phyloP scores from a whole-genome alignment of 208 protist species.

The Acanthamoeba lugdunensis region DNA sequence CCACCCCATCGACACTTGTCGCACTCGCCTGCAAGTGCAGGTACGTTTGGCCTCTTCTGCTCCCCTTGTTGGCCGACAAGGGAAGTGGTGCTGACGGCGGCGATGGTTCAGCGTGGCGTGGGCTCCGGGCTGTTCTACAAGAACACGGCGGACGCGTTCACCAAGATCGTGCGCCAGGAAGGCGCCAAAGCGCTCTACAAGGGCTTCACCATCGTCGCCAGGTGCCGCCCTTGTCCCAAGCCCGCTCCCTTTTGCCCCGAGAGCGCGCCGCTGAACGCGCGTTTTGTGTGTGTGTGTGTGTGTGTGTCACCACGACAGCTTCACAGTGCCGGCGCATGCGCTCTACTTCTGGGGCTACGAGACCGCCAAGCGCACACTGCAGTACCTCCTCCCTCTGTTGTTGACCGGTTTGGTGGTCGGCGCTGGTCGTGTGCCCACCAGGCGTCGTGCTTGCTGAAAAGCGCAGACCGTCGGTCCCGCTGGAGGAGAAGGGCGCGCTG shows the following conservation, averaged over 20 bases:
- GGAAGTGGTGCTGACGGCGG: background rate
- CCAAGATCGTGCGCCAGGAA: constrained; percentile 59
- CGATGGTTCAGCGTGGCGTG: constrained; percentile 10
- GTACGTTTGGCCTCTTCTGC: constrained; percentile 19
- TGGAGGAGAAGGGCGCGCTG: constrained; percentile 72
- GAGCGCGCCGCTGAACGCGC: background rate
- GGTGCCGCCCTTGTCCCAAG: background rate
- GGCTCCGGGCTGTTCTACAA: constrained; percentile 36
- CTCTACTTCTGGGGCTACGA: constrained; percentile 86
- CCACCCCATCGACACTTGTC: constrained; percentile 84
- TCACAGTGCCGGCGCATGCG: constrained; percentile 85
- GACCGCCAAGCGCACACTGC: constrained; percentile 76
- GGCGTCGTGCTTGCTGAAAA: background rate
- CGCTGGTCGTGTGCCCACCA: background rate
- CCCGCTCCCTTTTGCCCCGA: background rate
- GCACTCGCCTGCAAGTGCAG: constrained; percentile 82
- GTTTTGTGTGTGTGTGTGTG: constrained; percentile 70
- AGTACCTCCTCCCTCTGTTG: background rate
- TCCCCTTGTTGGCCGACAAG: background rate
- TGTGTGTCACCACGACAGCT: constrained; percentile 24
- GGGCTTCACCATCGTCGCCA: constrained; percentile 71
- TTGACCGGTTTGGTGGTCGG: too few relatives aligned
- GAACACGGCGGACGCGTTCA: constrained; percentile 61
- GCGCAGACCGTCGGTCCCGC: constrained; percentile 30
- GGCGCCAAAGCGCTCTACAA: constrained; percentile 71